Evolutionary conservation across 495 filamentous ascomycete species (phyloP).

Genomic region (Neurospora sp.): DNA sequence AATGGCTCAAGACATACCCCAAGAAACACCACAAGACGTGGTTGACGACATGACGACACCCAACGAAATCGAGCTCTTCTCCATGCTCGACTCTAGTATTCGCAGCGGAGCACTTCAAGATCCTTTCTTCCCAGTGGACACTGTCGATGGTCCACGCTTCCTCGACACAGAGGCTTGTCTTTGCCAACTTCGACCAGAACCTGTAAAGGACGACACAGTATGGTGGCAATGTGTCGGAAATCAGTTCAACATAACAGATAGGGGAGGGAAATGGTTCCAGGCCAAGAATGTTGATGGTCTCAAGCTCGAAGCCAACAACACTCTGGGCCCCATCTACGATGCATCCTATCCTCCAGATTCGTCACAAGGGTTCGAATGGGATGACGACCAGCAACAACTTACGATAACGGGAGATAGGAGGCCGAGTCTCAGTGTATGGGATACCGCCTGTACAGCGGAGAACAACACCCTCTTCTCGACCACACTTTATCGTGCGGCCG

Average conservation of each 20-base stretch:
- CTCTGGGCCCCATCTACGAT: constrained; percentile 18
- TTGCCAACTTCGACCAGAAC: constrained; percentile 22
- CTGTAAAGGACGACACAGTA: background rate
- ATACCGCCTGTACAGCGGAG: constrained; percentile 23
- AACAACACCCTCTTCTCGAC: constrained; percentile 23
- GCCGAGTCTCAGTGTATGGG: constrained; percentile 13
- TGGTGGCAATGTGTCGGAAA: constrained; percentile 33
- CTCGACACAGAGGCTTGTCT: constrained; percentile 30
- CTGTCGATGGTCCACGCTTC: constrained; percentile 22
- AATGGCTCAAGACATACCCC: background rate
- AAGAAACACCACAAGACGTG: background rate
- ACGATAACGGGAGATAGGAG: background rate
- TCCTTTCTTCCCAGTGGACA: constrained; percentile 21
- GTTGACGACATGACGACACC: background rate
- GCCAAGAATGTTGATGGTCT: constrained; percentile 5
- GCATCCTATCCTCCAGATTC: constrained; percentile 17
- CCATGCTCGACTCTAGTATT: background rate
- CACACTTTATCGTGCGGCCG: constrained; percentile 18
- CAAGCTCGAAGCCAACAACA: background rate
- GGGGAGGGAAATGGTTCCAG: constrained; percentile 33
- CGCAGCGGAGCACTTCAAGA: constrained; percentile 12
- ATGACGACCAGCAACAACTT: constrained; percentile 5
- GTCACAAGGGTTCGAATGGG: constrained; percentile 8
- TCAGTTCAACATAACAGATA: constrained; percentile 15
- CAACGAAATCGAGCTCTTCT: background rate